Evolutionary conservation across 805 yeast species (phyloP).

Genomic region (Wickerhamia fluorescens): DNA sequence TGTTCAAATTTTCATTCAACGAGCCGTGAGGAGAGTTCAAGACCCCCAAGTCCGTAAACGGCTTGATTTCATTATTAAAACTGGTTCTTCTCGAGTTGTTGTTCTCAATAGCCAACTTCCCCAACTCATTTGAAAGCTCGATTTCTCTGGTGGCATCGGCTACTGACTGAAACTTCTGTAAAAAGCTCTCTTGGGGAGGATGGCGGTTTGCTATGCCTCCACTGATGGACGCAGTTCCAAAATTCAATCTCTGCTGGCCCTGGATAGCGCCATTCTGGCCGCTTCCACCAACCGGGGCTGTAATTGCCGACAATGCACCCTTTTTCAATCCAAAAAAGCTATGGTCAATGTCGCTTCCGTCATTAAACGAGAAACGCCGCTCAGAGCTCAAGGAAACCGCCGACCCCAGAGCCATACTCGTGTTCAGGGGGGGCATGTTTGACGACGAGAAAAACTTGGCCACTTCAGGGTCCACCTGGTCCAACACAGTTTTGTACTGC

Average conservation of each 20-base stretch:
- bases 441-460: too few relatives aligned
- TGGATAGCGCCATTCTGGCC: conserved; percentile 14
- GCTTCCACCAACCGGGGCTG: conserved; percentile 35
- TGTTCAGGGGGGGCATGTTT: conserved; percentile 6
- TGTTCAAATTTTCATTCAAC: conserved; percentile 37
- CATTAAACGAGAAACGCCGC: conserved; percentile 36
- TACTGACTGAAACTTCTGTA: conserved; percentile 57
- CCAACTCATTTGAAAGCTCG: conserved; percentile 41
- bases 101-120: conserved; percentile 24
- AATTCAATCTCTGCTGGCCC: conserved; percentile 23
- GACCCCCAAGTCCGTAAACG: conserved; percentile 12
- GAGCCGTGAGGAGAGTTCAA: conserved; percentile 32
- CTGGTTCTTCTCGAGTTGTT: conserved; percentile 36
- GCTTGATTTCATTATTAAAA: conserved; percentile 26
- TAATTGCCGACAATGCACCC: conserved; percentile 41
- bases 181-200: conserved; percentile 43
- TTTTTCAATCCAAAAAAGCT: conserved; percentile 39
- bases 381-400: conserved; percentile 5
- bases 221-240: conserved; percentile 57
- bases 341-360: conserved; percentile 35
- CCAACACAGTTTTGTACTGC: conserved; percentile 27
- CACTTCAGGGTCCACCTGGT: conserved; percentile 36
- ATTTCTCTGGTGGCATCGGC: conserved; percentile 67
- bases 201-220: conserved; percentile 46
- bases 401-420: too few relatives aligned